phyloP scores from a whole-genome alignment of 1,284 basidiomycete species.

The Meripilus lineatus region DNA sequence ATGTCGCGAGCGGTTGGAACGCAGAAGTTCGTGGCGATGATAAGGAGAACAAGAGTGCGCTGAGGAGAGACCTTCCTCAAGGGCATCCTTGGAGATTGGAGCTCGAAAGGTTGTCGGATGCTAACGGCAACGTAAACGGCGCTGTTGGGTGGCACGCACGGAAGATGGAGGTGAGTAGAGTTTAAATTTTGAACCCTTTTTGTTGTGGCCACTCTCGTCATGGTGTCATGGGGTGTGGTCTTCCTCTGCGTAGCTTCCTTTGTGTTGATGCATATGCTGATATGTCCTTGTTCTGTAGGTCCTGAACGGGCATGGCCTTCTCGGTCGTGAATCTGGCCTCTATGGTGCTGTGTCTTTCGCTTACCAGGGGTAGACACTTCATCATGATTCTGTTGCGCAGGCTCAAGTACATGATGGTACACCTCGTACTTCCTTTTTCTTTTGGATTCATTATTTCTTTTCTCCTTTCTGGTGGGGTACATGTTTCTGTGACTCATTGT shows the following conservation, averaged over 20 bases:
- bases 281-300: conserved; percentile 39
- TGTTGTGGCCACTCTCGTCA: not conserved
- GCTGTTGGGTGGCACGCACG: conserved; percentile 93
- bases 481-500: too few species aligned
- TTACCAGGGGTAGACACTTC: conserved; percentile 63
- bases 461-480: too few species aligned
- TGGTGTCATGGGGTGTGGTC: not conserved
- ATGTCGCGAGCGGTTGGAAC: conserved; percentile 81
- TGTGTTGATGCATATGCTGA: conserved; percentile 5
- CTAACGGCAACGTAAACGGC: conserved; percentile 85
- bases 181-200: too few species aligned
- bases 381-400: too few species aligned
- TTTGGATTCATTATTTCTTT: too few species aligned
- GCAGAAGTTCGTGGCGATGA: conserved; percentile 25
- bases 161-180: conserved; percentile 87
- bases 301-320: conserved; percentile 83
- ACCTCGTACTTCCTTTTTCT: too few species aligned
- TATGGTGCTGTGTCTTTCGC: conserved; percentile 94
- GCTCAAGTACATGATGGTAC: too few species aligned
- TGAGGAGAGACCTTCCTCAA: conserved; percentile 57
- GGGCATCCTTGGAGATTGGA: conserved; percentile 66
- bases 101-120: conserved; percentile 70
- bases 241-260: not conserved
- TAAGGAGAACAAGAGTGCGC: conserved; percentile 24
- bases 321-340: conserved; percentile 87